Evolutionary conservation across 2,329 filamentous ascomycete genomes (phyloP).

Genomic region (Amphichorda felina): DNA sequence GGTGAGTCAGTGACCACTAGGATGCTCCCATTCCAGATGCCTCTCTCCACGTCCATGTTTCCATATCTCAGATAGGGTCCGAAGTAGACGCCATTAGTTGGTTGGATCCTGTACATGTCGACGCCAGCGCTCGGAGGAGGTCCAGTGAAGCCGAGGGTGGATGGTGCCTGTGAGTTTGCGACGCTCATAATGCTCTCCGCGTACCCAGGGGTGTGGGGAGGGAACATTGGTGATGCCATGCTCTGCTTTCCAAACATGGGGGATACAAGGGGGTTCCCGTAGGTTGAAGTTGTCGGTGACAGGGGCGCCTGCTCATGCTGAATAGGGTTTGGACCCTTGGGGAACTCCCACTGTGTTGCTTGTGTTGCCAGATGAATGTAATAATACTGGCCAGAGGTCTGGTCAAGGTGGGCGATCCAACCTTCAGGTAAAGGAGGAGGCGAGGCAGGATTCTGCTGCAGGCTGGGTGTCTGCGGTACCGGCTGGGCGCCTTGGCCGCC

Average conservation of each 20-base stretch:
- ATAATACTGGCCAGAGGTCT: conserved; percentile 95
- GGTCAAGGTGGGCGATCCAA: conserved; percentile 95
- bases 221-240: conserved; percentile 69
- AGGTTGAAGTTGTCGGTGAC: conserved; percentile 69
- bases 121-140: conserved; percentile 83
- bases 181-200: conserved; percentile 80
- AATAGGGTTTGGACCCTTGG: conserved; percentile 85
- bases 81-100: conserved; percentile 96
- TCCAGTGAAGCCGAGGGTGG: conserved; percentile 71
- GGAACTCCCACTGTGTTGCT: conserved; percentile 97
- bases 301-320: conserved; percentile 72
- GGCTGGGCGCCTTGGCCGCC: conserved; percentile 32
- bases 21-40: conserved; percentile 87
- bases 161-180: conserved; percentile 60
- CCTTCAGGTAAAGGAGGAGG: conserved; percentile 92
- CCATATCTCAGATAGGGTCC: conserved; percentile 91
- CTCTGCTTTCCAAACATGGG: conserved; percentile 46
- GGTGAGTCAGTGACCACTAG: conserved; percentile 83
- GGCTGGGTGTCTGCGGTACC: conserved; percentile 25
- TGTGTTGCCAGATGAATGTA: conserved; percentile 95
- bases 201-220: conserved; percentile 73
- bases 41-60: conserved; percentile 92
- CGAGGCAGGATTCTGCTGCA: conserved; percentile 50
- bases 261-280: conserved; percentile 61
- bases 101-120: conserved; percentile 85